These are phyloP conservation scores for Penicillium soppii DNA, from an alignment of 495 filamentous ascomycete species.

Conservation along the genomic window DNA sequence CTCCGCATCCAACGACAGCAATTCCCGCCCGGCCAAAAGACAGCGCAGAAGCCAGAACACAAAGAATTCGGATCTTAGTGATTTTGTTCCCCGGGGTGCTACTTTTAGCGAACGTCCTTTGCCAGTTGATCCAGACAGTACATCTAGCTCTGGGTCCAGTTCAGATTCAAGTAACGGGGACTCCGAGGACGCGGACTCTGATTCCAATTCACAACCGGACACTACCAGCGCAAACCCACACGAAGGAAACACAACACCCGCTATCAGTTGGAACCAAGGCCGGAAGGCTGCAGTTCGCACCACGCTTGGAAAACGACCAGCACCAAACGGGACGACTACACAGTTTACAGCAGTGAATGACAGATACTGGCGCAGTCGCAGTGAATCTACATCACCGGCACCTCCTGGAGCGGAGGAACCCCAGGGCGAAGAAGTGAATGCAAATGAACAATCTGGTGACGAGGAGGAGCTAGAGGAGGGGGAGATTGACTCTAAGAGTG, in stretches of 20 bases:
- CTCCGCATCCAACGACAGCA: constrained; percentile 23
- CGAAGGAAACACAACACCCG: constrained; percentile 27
- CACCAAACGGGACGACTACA: constrained; percentile 5
- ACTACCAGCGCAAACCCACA: constrained; percentile 19
- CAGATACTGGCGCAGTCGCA: constrained; percentile 41
- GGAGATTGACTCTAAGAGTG: constrained; percentile 25
- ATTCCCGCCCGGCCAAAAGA: constrained; percentile 30
- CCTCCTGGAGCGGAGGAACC: constrained; percentile 1
- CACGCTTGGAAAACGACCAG: constrained; percentile 26
- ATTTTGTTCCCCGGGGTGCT: constrained; percentile 42
- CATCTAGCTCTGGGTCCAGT: constrained; percentile 30
- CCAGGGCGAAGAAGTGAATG: background rate
- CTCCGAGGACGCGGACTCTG: constrained; percentile 7
- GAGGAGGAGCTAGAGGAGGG: constrained; percentile 23
- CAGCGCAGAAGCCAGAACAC: constrained; percentile 26
- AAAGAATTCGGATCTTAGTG: constrained; percentile 24
- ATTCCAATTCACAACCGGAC: constrained; percentile 17
- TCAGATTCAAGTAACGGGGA: constrained; percentile 15
- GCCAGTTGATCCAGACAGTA: constrained; percentile 35
- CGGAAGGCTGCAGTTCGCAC: constrained; percentile 37
- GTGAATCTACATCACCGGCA: constrained; percentile 31
- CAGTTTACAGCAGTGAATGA: constrained; percentile 42
- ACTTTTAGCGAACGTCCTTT: constrained; percentile 34
- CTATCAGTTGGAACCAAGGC: constrained; percentile 43
- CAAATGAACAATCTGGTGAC: background rate